phyloP scores from a whole-genome alignment of 768 basidiomycete genomes.

The Rubroboletus pulcherrimus region DNA sequence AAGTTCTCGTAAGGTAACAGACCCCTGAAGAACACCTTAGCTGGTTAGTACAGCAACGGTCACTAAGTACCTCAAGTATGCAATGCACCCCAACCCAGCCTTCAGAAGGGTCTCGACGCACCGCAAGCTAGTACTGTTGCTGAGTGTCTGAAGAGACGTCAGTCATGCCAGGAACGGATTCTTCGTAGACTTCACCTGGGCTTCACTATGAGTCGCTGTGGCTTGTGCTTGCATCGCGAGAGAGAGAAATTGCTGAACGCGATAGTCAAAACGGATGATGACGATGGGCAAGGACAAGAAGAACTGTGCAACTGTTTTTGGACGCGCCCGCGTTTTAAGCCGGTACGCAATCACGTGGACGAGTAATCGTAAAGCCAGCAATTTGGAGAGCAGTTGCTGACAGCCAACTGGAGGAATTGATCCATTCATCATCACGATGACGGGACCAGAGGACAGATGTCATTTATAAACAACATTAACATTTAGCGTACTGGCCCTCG shows the following conservation, averaged over 20 bases:
- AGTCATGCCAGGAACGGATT: not conserved
- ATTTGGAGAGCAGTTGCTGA: not conserved
- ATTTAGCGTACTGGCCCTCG: not conserved
- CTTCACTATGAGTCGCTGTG: conserved; percentile 16
- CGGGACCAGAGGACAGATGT: not conserved
- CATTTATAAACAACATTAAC: not conserved
- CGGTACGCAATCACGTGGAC: conserved; percentile 20
- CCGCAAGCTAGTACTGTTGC: conserved; percentile 57
- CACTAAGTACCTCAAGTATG: conserved; percentile 58
- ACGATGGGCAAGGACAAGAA: not conserved
- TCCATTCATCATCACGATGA: not conserved
- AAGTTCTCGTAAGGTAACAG: conserved; percentile 80
- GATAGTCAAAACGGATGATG: not conserved
- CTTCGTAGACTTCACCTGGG: conserved; percentile 17
- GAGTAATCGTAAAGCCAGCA: not conserved
- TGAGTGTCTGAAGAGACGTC: conserved; percentile 40
- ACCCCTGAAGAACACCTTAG: conserved; percentile 44
- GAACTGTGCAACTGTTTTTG: not conserved
- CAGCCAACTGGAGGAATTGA: not conserved
- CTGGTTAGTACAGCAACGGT: not conserved
- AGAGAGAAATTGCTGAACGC: not conserved
- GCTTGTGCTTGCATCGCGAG: conserved; percentile 27
- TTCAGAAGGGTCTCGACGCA: conserved; percentile 69
- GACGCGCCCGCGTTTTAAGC: conserved; percentile 19
- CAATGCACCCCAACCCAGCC: conserved; percentile 73